Conservation (phyloP, 2,329 filamentous ascomycete species). For the Endothia cerciana region DNA sequence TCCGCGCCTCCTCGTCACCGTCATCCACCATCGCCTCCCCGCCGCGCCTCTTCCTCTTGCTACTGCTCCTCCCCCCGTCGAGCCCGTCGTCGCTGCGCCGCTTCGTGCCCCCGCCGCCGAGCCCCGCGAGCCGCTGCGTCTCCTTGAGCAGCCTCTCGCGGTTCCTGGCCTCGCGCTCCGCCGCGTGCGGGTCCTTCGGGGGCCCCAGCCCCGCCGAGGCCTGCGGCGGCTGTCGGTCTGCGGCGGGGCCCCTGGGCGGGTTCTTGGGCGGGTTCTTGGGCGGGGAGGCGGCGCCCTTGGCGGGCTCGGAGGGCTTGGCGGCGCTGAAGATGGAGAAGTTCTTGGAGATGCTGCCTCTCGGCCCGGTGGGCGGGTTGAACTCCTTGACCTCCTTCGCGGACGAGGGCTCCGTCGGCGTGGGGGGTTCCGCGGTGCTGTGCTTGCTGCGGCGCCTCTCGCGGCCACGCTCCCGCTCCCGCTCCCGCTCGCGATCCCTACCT, state of each 20-base stretch:
- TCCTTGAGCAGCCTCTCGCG: constrained; percentile 70
- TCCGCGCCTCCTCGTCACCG: constrained; percentile 57
- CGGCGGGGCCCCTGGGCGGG: constrained; percentile 30
- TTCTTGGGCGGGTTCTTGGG: constrained; percentile 24
- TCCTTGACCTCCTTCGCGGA: constrained; percentile 47
- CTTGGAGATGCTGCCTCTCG: constrained; percentile 37
- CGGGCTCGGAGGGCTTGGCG: too few species aligned
- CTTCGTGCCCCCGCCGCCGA: constrained; percentile 48
- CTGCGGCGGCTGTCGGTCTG: constrained; percentile 41
- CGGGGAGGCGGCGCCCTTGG: not conserved
- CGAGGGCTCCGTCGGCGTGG: constrained; percentile 37
- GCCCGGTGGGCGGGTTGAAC: constrained; percentile 48
- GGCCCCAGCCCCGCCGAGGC: constrained; percentile 34
- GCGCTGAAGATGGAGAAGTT: constrained; percentile 29
- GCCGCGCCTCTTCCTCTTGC: constrained; percentile 47
- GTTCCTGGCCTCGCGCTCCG: constrained; percentile 69
- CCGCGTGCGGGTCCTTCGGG: constrained; percentile 62
- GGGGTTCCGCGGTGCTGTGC: constrained; percentile 35
- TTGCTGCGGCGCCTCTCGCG: constrained; percentile 43
- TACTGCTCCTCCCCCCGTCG: constrained; percentile 40
- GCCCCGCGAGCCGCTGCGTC: constrained; percentile 64
- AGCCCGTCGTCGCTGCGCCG: constrained; percentile 51
- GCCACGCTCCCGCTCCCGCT: constrained; percentile 34
- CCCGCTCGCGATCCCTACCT: constrained; percentile 32
- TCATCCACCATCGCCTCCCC: constrained; percentile 45